These are phyloP conservation scores for Chlorophyllum brunneum DNA, from an alignment of 768 basidiomycete species.

Conservation along the genomic window DNA sequence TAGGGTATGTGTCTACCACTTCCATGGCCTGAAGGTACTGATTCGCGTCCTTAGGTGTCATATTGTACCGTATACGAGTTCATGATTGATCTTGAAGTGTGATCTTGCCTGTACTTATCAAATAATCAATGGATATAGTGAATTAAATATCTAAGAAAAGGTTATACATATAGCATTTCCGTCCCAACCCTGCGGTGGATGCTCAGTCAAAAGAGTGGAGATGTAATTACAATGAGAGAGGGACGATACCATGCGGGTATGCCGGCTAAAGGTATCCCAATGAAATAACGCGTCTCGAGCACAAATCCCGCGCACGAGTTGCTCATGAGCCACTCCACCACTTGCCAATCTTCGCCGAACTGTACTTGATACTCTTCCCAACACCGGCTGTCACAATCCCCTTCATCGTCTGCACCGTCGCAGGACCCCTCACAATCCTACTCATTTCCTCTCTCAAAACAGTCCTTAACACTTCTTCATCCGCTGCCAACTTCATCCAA, in stretches of 20 bases:
- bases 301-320: not conserved
- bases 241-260: conserved; percentile 1
- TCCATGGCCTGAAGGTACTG: not conserved
- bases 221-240: conserved; percentile 12
- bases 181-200: conserved; percentile 5
- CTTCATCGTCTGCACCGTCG: conserved; percentile 81
- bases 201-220: conserved; percentile 6
- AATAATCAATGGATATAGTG: too few relatives aligned
- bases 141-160: not conserved
- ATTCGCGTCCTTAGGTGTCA: conserved; percentile 14
- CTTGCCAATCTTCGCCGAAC: conserved; percentile 74
- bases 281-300: not conserved
- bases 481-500: conserved; percentile 69
- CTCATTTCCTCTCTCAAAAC: conserved; percentile 68
- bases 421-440: conserved; percentile 77
- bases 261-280: conserved; percentile 1
- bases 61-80: conserved; percentile 12
- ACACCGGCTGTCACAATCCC: conserved; percentile 82
- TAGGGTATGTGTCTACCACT: conserved; percentile 60
- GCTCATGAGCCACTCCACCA: conserved; percentile 59
- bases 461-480: conserved; percentile 49
- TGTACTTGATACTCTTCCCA: conserved; percentile 74
- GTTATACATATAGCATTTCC: conserved; percentile 6
- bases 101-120: not conserved
- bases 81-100: conserved; percentile 13